Evolutionary conservation across 495 filamentous ascomycete genomes (phyloP).

Genomic region (Parathielavia hyrcaniae): DNA sequence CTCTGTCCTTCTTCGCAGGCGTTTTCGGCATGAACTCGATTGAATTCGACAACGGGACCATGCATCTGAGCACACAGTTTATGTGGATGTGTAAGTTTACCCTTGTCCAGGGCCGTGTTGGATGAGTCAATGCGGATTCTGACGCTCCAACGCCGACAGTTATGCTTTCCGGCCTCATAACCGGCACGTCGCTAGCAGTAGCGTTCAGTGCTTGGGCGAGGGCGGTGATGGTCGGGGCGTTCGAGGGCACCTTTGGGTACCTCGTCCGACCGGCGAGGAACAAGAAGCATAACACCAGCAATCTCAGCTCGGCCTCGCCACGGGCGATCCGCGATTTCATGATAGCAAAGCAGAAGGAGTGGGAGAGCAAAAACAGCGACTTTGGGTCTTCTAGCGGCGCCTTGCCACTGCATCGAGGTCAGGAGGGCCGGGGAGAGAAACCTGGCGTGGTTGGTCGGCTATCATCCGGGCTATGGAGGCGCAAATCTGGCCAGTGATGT

Average conservation of each 20-base stretch:
- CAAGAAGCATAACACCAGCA: neutral
- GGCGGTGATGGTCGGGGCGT: conserved; percentile 16
- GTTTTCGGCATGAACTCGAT: conserved; percentile 42
- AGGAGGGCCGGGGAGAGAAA: too few species aligned
- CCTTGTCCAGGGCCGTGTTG: too few species aligned
- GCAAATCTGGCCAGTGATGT: too few species aligned
- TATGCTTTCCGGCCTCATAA: conserved; percentile 21
- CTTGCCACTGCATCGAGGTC: conserved; percentile 15
- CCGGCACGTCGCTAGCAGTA: conserved; percentile 18
- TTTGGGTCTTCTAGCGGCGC: conserved; percentile 7
- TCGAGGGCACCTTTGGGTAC: conserved; percentile 13
- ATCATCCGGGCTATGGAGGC: too few species aligned
- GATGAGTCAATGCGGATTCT: neutral
- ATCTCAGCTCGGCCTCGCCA: conserved; percentile 19
- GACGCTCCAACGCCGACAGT: conserved; percentile 11
- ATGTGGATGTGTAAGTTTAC: conserved; percentile 33
- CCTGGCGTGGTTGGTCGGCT: too few species aligned
- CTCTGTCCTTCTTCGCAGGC: conserved; percentile 38
- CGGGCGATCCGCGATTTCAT: conserved; percentile 24
- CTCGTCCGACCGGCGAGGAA: neutral
- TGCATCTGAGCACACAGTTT: conserved; percentile 27
- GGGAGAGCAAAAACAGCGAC: conserved; percentile 13
- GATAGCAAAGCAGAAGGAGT: conserved; percentile 25
- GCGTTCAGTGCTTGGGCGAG: conserved; percentile 26
- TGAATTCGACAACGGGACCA: conserved; percentile 27